Conservation (phyloP, 2,329 filamentous ascomycete genomes). For the Aureobasidium subglaciale region DNA sequence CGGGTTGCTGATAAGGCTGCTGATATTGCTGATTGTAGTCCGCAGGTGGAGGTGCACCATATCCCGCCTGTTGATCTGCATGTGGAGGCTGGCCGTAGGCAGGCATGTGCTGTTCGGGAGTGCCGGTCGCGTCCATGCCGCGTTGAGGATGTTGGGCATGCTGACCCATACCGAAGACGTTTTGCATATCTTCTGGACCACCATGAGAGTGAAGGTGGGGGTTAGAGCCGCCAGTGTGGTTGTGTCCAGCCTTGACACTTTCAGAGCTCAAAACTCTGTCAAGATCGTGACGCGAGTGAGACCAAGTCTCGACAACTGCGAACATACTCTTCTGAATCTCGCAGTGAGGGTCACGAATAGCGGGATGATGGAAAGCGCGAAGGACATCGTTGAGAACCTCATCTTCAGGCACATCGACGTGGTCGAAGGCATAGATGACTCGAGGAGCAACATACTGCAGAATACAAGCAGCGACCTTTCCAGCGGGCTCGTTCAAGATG, state of each 20-base stretch:
- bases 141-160: conserved; percentile 6
- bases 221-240: conserved; percentile 48
- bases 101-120: not conserved
- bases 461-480: conserved; percentile 47
- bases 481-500: conserved; percentile 43
- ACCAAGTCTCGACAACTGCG: conserved; percentile 75
- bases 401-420: conserved; percentile 71
- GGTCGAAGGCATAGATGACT: conserved; percentile 87
- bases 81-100: not conserved
- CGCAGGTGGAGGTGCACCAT: not conserved
- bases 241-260: conserved; percentile 74
- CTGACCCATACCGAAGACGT: not conserved
- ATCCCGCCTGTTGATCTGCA: not conserved
- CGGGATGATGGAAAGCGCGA: conserved; percentile 84
- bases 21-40: conserved; percentile 10
- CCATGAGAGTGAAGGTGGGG: conserved; percentile 11
- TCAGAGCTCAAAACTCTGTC: conserved; percentile 73
- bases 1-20: conserved; percentile 17
- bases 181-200: conserved; percentile 7
- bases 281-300: conserved; percentile 59
- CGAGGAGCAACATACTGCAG: conserved; percentile 83
- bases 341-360: conserved; percentile 63
- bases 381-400: conserved; percentile 78
- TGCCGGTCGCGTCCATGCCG: not conserved
- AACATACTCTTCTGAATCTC: conserved; percentile 89